These are phyloP conservation scores for Trametes villosa DNA, from an alignment of 768 basidiomycete genomes.

Conservation along the genomic window DNA sequence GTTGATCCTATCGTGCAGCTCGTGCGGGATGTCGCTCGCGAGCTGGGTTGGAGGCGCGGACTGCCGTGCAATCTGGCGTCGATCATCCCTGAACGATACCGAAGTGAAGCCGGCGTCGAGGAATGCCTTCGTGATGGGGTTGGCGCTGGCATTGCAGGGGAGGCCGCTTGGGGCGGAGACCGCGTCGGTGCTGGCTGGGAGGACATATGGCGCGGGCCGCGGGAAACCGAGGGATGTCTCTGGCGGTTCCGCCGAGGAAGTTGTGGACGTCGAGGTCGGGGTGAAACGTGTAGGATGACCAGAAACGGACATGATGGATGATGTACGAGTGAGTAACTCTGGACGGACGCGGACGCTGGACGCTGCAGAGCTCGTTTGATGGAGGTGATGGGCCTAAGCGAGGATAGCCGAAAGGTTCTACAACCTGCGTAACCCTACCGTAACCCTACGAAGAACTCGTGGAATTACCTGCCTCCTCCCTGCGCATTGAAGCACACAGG, in stretches of 20 bases:
- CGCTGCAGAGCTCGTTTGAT: too few species aligned
- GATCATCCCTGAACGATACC: constrained; percentile 27
- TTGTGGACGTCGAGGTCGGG: constrained; percentile 15
- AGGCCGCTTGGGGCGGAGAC: constrained; percentile 1
- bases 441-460: too few species aligned
- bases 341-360: too few species aligned
- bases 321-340: too few species aligned
- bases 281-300: constrained; percentile 21
- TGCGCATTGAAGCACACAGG: too few species aligned
- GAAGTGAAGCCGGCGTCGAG: constrained; percentile 22
- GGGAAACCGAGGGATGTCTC: not conserved
- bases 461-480: too few species aligned
- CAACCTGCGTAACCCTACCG: too few species aligned
- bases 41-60: constrained; percentile 21
- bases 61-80: constrained; percentile 20
- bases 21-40: constrained; percentile 60
- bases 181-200: constrained; percentile 6
- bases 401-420: too few species aligned
- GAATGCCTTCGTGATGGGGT: constrained; percentile 8
- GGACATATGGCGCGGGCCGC: constrained; percentile 9
- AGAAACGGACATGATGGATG: constrained; percentile 1
- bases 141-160: not conserved
- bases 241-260: constrained; percentile 21
- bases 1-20: constrained; percentile 71
- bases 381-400: too few species aligned